A percentile compares a stretch with the other conserved stretches of the same genome.
These are phyloP conservation scores for Amanita molliuscula DNA, from an alignment of 768 basidiomycete species.

Conservation along the genomic window DNA sequence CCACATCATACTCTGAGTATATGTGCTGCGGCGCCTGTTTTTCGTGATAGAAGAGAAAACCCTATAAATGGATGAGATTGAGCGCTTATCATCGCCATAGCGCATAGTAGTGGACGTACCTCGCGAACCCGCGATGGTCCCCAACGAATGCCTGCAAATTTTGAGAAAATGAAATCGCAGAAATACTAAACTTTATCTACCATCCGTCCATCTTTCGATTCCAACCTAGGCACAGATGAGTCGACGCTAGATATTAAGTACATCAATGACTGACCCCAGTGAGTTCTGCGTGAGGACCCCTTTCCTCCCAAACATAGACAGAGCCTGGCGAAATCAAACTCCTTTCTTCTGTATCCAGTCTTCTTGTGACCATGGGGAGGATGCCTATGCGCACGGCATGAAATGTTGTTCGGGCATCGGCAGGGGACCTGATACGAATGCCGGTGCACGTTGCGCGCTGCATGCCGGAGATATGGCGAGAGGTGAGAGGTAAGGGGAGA, in stretches of 20 bases:
- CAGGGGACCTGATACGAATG: conserved; percentile 39
- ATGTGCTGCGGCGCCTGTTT: conserved; percentile 44
- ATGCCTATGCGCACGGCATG: conserved; percentile 57
- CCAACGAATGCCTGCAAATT: conserved; percentile 49
- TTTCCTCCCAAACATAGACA: conserved; percentile 82
- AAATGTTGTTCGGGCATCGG: conserved; percentile 53
- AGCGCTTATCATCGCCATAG: background rate
- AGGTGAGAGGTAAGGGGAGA: conserved; percentile 9
- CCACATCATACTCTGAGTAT: conserved; percentile 36
- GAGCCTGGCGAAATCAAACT: conserved; percentile 61
- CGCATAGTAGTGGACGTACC: conserved; percentile 24
- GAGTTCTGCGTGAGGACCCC: conserved; percentile 59
- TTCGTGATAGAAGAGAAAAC: conserved; percentile 75
- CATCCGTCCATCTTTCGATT: conserved; percentile 79
- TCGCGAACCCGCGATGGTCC: conserved; percentile 74
- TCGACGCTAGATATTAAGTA: conserved; percentile 2
- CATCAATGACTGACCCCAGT: conserved; percentile 44
- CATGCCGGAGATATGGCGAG: conserved; percentile 19
- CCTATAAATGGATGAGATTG: conserved; percentile 27
- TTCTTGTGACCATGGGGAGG: conserved; percentile 72
- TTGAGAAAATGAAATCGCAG: background rate
- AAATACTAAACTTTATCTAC: conserved; percentile 18
- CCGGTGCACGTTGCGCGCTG: conserved; percentile 43
- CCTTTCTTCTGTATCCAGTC: conserved; percentile 69
- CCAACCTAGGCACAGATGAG: conserved; percentile 39